Evolutionary conservation across 495 filamentous ascomycete species (phyloP).

Genomic region (Neurospora discreta): DNA sequence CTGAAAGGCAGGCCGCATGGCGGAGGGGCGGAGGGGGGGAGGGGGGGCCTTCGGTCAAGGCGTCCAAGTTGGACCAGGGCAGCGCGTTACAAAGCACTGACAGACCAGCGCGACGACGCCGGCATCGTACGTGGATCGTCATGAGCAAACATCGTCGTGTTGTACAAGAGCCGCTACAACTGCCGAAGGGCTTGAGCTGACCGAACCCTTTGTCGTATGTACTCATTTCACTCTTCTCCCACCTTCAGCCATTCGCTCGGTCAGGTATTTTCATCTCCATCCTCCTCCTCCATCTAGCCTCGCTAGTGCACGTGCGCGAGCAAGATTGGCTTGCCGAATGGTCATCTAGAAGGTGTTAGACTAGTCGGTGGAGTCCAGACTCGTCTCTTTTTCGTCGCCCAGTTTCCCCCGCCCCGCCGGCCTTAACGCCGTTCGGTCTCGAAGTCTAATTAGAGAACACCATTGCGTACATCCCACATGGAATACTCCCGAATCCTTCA

Average conservation of each 20-base stretch:
- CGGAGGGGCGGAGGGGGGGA: too few species aligned
- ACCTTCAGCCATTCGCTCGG: background rate
- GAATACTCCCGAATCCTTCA: background rate
- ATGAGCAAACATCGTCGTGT: background rate
- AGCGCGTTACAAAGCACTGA: background rate
- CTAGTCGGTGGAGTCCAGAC: background rate
- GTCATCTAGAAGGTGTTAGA: background rate
- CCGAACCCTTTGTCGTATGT: background rate
- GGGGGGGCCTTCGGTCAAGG: background rate
- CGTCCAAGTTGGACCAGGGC: background rate
- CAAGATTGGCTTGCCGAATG: background rate
- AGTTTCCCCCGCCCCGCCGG: background rate
- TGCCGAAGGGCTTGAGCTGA: background rate
- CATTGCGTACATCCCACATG: background rate
- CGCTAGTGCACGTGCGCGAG: background rate
- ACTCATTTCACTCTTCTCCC: background rate
- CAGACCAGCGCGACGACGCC: background rate
- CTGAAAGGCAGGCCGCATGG: background rate
- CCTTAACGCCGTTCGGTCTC: background rate
- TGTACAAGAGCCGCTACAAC: background rate
- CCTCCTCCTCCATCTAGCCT: background rate
- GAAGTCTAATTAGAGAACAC: background rate
- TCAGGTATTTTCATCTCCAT: background rate
- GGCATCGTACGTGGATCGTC: background rate
- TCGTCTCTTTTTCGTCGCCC: background rate